These are phyloP conservation scores for Suillus sp. DNA, from an alignment of 768 basidiomycete genomes.

Conservation along the genomic window DNA sequence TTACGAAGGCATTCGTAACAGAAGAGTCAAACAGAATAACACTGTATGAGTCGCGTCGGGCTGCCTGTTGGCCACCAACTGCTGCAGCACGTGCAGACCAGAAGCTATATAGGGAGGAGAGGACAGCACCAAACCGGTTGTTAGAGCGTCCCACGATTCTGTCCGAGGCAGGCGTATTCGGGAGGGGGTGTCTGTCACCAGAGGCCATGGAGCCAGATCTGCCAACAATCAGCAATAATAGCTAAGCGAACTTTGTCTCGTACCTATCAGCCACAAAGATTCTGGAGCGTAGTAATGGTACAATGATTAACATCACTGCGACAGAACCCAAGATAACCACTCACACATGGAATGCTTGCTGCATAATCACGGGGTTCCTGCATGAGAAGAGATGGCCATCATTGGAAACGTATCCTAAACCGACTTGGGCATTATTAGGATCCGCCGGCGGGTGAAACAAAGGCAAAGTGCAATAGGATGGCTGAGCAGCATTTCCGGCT, in stretches of 20 bases:
- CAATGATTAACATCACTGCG: neutral
- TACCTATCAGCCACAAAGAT: constrained; percentile 60
- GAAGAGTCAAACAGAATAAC: constrained; percentile 47
- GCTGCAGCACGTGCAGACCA: constrained; percentile 54
- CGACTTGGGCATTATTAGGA: constrained; percentile 28
- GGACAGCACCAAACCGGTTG: constrained; percentile 61
- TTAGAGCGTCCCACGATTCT: constrained; percentile 39
- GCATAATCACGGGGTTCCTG: constrained; percentile 52
- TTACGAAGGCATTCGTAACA: constrained; percentile 31
- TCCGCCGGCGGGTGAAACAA: constrained; percentile 49
- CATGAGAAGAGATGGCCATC: constrained; percentile 61
- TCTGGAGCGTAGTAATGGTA: constrained; percentile 32
- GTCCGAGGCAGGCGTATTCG: constrained; percentile 42
- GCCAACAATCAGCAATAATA: constrained; percentile 4
- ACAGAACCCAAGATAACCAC: constrained; percentile 23
- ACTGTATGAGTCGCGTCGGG: constrained; percentile 56
- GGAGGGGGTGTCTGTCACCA: constrained; percentile 47
- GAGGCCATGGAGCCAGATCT: constrained; percentile 55
- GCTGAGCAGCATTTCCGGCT: constrained; percentile 40
- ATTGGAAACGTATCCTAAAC: constrained; percentile 51
- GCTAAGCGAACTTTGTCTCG: neutral
- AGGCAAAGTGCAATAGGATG: constrained; percentile 57
- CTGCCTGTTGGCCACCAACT: constrained; percentile 27
- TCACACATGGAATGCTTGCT: constrained; percentile 63
- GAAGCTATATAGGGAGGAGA: constrained; percentile 55